These are phyloP conservation scores for Wickerhamiella dianesei DNA, from an alignment of 805 yeast species.

Conservation along the genomic window DNA sequence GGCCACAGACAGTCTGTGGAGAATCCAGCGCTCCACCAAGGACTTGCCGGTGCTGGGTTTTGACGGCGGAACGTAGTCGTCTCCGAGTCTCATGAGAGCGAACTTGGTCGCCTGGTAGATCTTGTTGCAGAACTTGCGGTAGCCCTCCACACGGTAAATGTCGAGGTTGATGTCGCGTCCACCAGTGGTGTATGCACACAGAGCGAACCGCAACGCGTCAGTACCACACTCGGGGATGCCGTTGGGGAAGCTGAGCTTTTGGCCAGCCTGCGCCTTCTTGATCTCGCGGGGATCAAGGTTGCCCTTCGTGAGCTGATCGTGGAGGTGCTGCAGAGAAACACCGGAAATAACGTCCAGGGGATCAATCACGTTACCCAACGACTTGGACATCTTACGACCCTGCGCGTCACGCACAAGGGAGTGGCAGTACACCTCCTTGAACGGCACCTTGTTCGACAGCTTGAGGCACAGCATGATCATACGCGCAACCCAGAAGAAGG, in stretches of 20 bases:
- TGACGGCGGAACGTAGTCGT: slow-evolving; percentile 69
- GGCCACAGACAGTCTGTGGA: slow-evolving; percentile 68
- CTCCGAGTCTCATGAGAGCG: slow-evolving; percentile 84
- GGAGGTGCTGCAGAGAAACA: slow-evolving; percentile 64
- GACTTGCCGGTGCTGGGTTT: slow-evolving; percentile 62
- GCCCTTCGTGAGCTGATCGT: slow-evolving; percentile 63
- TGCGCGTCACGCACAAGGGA: slow-evolving; percentile 98
- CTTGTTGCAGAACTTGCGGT: slow-evolving; percentile 98
- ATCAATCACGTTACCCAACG: slow-evolving; percentile 91
- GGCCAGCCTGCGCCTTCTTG: slow-evolving; percentile 78
- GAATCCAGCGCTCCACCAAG: slow-evolving; percentile 92
- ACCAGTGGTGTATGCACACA: slow-evolving; percentile 97
- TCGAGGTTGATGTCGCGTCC: slow-evolving; percentile 97
- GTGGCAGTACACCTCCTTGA: slow-evolving; percentile 94
- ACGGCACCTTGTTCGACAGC: slow-evolving; percentile 82
- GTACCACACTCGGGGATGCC: slow-evolving; percentile 99
- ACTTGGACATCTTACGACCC: slow-evolving; percentile 96
- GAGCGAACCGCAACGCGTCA: slow-evolving; percentile 94
- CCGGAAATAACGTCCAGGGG: slow-evolving; percentile 91
- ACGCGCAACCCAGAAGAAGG: slow-evolving; percentile 97
- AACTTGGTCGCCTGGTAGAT: slow-evolving; percentile 98
- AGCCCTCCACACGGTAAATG: slow-evolving; percentile 93
- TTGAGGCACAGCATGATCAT: slow-evolving; percentile 88
- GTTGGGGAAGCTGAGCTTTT: slow-evolving; percentile 76
- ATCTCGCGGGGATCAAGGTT: slow-evolving; percentile 83